phyloP scores from a whole-genome alignment of 345 rosid species.

The Schrenkiella parvula region DNA sequence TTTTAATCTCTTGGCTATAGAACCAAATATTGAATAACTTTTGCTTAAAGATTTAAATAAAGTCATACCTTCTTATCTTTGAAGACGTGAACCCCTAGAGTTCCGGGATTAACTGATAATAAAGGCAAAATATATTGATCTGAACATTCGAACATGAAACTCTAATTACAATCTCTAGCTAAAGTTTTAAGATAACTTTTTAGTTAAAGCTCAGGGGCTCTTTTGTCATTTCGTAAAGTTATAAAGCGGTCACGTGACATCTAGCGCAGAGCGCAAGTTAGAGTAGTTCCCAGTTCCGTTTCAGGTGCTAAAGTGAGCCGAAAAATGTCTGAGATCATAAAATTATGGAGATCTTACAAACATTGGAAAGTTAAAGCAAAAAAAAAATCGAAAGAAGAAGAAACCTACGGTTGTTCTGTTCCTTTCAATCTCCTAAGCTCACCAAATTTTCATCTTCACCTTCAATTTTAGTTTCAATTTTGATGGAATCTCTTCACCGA shows the following conservation, averaged over 20 bases:
- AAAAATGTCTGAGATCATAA: slow-evolving; percentile 9
- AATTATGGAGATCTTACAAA: slow-evolving; percentile 9
- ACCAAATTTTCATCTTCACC: slow-evolving; percentile 21
- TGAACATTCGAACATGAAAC: background rate
- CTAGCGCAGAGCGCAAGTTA: slow-evolving; percentile 23
- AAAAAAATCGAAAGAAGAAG: slow-evolving; percentile 4
- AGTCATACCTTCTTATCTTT: no score
- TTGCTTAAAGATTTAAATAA: background rate
- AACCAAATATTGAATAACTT: background rate
- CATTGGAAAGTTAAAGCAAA: background rate
- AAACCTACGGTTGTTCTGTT: slow-evolving; percentile 32
- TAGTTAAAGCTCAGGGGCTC: background rate
- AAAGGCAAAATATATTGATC: background rate
- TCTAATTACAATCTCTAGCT: background rate
- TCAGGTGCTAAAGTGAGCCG: slow-evolving; percentile 22
- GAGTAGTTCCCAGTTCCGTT: background rate
- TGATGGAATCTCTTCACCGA: slow-evolving; percentile 23
- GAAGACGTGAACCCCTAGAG: background rate
- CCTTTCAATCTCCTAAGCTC: slow-evolving; percentile 25
- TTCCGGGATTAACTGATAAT: background rate
- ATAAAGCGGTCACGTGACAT: slow-evolving; percentile 13
- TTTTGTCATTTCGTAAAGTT: background rate
- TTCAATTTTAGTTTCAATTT: slow-evolving; percentile 7
- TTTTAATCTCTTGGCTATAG: no score
- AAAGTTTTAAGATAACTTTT: background rate